Percentiles rank a stretch among this genome's conserved stretches.
Evolutionary conservation across 2,329 filamentous ascomycete species (phyloP).

Genomic region (Colletotrichum sp.): DNA sequence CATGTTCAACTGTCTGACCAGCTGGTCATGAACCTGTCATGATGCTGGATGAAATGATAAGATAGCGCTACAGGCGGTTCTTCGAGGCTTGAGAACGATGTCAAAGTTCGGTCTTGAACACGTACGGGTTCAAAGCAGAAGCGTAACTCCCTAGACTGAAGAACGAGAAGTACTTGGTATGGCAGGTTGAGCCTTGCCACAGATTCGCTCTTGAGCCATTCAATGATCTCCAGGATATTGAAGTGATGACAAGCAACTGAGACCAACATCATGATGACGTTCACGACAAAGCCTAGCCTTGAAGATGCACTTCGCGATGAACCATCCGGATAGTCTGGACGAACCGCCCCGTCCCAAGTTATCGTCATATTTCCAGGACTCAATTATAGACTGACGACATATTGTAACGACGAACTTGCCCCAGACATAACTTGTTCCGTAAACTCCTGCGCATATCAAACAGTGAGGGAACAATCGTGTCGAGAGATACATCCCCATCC

Average conservation of each 20-base stretch:
- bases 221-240: not conserved
- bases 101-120: not conserved
- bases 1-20: not conserved
- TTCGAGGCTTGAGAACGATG: not conserved
- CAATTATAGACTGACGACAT: not conserved
- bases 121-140: not conserved
- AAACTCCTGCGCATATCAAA: not conserved
- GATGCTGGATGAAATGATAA: not conserved
- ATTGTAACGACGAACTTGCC: not conserved
- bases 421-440: not conserved
- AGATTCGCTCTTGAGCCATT: not conserved
- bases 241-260: not conserved
- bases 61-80: not conserved
- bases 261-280: not conserved
- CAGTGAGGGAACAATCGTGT: not conserved
- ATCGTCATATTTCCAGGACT: not conserved
- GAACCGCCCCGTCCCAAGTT: not conserved
- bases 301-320: not conserved
- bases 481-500: not conserved
- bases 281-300: not conserved
- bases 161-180: not conserved
- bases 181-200: not conserved
- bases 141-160: fast-evolving
- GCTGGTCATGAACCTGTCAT: not conserved
- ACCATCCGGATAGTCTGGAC: not conserved